Percentiles rank a stretch among this genome's conserved stretches.
phyloP scores from a whole-genome alignment of 805 yeast species.

The Metschnikowia cubensis region DNA sequence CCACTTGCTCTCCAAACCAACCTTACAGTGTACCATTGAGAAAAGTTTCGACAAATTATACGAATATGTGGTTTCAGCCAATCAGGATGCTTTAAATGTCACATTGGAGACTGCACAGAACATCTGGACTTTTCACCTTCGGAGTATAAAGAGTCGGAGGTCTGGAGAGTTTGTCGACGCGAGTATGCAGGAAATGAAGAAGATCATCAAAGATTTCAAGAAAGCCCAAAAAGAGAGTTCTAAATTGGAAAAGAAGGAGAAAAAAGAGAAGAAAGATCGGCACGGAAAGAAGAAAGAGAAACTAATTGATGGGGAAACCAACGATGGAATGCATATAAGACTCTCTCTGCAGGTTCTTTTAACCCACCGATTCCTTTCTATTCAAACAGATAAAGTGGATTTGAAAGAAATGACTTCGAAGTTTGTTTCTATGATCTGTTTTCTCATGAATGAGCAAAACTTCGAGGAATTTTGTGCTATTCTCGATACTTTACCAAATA shows the following conservation, averaged over 20 bases:
- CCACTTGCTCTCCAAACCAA: conserved; percentile 47
- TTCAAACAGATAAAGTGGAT: conserved; percentile 2
- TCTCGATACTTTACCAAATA: conserved; percentile 7
- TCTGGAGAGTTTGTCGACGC: conserved; percentile 5
- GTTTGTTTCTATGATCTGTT: conserved; percentile 6
- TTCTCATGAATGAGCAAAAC: background rate
- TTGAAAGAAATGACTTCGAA: conserved; percentile 4
- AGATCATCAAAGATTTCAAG: background rate
- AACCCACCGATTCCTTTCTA: conserved; percentile 9
- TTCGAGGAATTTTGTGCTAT: conserved; percentile 5
- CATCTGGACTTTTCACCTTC: conserved; percentile 15
- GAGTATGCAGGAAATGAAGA: background rate
- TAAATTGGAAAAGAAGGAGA: no score
- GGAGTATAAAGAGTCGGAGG: conserved; percentile 17
- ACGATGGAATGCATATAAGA: no score
- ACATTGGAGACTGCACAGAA: conserved; percentile 6
- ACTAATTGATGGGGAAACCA: no score
- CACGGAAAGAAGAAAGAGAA: no score
- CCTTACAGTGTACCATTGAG: conserved; percentile 53
- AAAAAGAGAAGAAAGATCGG: no score
- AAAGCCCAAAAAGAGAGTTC: background rate
- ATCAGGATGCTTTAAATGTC: background rate
- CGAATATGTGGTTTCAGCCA: conserved; percentile 11
- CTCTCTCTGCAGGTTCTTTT: conserved; percentile 2
- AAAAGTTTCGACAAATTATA: conserved; percentile 27